These are phyloP conservation scores for Debaryomycetaceae sp. DNA, from an alignment of 1,139 yeast genomes.

Conservation along the genomic window DNA sequence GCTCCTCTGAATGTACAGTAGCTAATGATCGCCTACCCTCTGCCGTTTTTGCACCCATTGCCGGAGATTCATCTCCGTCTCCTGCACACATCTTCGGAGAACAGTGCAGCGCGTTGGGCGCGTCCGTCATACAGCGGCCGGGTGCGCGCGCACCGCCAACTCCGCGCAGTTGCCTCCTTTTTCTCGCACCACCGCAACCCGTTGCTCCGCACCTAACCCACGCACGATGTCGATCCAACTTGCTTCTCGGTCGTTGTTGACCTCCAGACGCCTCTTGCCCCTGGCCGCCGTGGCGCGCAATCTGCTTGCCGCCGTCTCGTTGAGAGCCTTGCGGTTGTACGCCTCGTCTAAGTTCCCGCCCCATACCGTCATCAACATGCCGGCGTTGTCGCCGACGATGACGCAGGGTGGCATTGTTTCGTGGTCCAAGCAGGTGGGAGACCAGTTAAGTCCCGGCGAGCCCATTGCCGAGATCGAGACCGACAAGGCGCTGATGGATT, in stretches of 20 bases:
- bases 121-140: neutral
- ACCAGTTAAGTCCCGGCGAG: constrained; percentile 83
- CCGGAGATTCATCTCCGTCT: constrained; percentile 9
- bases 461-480: constrained; percentile 96
- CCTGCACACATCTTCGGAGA: constrained; percentile 9
- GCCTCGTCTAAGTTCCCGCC: constrained; percentile 53
- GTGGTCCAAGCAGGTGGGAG: constrained; percentile 90
- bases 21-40: no score
- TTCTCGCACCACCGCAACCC: neutral
- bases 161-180: neutral
- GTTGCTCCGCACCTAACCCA: constrained; percentile 1
- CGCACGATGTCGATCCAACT: constrained; percentile 8
- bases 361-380: constrained; percentile 77
- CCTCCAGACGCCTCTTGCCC: constrained; percentile 6
- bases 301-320: constrained; percentile 1
- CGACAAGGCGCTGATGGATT: constrained; percentile 98
- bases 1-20: constrained; percentile 4
- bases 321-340: constrained; percentile 39
- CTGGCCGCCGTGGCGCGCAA: constrained; percentile 3
- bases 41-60: no score
- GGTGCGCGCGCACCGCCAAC: neutral
- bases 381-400: constrained; percentile 97
- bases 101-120: constrained; percentile 9
- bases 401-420: constrained; percentile 86
- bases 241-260: constrained; percentile 8